These are phyloP conservation scores for Colletotrichum costaricense DNA, from an alignment of 2,329 filamentous ascomycete genomes.

Conservation along the genomic window DNA sequence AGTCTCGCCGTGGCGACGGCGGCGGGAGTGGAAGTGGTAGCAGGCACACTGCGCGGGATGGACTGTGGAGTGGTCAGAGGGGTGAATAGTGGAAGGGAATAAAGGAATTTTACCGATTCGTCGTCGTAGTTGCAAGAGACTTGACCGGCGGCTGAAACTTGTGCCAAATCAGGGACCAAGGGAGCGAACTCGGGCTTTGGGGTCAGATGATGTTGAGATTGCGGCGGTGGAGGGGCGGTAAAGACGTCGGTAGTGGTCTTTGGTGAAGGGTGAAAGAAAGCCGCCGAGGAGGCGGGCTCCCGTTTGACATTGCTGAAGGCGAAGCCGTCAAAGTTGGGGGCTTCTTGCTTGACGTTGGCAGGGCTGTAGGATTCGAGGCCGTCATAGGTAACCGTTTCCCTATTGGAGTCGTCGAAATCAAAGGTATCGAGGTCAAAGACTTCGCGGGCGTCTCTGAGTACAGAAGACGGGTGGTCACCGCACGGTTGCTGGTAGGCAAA, in stretches of 20 bases:
- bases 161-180: slow-evolving; percentile 11
- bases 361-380: background rate
- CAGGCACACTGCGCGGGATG: background rate
- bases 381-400: background rate
- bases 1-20: background rate
- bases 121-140: slow-evolving; percentile 15
- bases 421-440: background rate
- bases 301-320: background rate
- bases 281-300: background rate
- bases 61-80: slow-evolving; percentile 4
- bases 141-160: background rate
- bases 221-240: background rate
- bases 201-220: background rate
- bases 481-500: background rate
- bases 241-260: background rate
- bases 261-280: background rate
- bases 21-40: background rate
- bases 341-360: background rate
- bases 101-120: background rate
- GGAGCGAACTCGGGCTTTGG: background rate
- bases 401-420: background rate
- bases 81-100: background rate
- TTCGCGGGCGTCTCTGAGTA: background rate
- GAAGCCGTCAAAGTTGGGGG: background rate
- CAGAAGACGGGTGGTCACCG: background rate